A percentile compares a stretch with the other conserved stretches of the same genome.
Evolutionary conservation across 306 rosid species (phyloP).

Genomic region (Cicer yamashitae): DNA sequence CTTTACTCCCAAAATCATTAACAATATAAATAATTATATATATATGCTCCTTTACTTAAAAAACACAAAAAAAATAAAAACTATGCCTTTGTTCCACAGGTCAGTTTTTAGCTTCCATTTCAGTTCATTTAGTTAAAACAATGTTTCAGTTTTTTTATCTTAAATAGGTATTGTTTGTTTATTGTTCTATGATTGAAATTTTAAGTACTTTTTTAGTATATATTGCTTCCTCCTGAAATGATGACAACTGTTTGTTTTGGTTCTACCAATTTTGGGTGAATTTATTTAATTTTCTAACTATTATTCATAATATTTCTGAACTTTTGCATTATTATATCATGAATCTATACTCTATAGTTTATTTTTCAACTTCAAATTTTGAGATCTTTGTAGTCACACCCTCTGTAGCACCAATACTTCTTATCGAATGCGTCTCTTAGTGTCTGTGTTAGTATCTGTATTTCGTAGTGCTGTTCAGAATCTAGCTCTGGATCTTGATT

Average conservation of each 20-base stretch:
- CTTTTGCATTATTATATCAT: neutral
- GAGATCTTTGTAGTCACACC: neutral
- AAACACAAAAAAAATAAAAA: neutral
- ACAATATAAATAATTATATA: neutral
- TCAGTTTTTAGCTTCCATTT: conserved; percentile 36
- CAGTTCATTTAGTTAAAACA: neutral
- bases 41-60: neutral
- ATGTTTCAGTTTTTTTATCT: neutral
- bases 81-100: conserved; percentile 34
- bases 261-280: neutral
- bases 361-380: conserved; percentile 29
- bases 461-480: neutral
- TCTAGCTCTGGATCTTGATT: conserved; percentile 22
- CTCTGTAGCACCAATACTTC: too few species aligned
- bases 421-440: too few species aligned
- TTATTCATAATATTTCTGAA: conserved; percentile 5
- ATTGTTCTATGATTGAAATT: neutral
- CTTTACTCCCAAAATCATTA: neutral
- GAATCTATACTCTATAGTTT: conserved; percentile 21
- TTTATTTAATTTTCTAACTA: conserved; percentile 4
- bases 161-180: neutral
- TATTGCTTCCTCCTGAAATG: neutral
- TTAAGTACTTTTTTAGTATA: neutral
- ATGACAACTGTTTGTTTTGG: conserved; percentile 7
- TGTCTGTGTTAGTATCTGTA: too few species aligned